Base-by-base conservation (phyloP, 495 filamentous ascomycete species). In the Podospora pseudopauciseta region DNA sequence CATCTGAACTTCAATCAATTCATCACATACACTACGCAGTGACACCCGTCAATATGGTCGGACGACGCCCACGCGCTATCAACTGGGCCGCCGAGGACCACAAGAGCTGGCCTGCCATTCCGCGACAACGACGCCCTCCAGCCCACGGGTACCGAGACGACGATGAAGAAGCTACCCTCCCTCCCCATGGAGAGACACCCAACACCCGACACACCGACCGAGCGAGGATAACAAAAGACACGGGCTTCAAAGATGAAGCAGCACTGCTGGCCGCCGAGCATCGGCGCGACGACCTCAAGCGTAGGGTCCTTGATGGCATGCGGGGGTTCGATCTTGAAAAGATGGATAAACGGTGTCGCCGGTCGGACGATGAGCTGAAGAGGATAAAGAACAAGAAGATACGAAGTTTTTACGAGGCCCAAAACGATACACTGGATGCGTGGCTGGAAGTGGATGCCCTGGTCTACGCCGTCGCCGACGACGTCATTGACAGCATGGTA, bases 361-460 rank as follows among this genome's bases (percentile, higher is more conserved):
- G 84, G 67, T 79, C 73, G 32, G 75, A 79, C 28, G 75, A 80
- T 2, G 79, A 86, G 49, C 76, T 82, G 34, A 83, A 83, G 61
- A 67, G 60, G 2, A 83, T 86, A 62, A 76, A 80, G 70, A 79
- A 81, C 60, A 84, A 84, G 69, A 82, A 82, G 67, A 67, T 86
- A 1, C 65, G 80, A 4, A 44, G 62, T 6, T 85, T 83, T 65
- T 86, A 86, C 70, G 79, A 83, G 64, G 71, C 71, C 19, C 84
- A 85, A 68, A 87, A 87, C 66, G 75, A 80, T 39, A 65, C 79
- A 0, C 68, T 86, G 30, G 80, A 85, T 65, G 81, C 84, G 62
- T 86, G 84, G 84, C 63, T 84, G 5, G 80, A 86, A 72, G 82
- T 86, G 5, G 84, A 86, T 70, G 75, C 78, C 0, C 67, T 86